Evolutionary conservation across 306 rosid genomes (phyloP).

Genomic region (Arachis hypogaea): DNA sequence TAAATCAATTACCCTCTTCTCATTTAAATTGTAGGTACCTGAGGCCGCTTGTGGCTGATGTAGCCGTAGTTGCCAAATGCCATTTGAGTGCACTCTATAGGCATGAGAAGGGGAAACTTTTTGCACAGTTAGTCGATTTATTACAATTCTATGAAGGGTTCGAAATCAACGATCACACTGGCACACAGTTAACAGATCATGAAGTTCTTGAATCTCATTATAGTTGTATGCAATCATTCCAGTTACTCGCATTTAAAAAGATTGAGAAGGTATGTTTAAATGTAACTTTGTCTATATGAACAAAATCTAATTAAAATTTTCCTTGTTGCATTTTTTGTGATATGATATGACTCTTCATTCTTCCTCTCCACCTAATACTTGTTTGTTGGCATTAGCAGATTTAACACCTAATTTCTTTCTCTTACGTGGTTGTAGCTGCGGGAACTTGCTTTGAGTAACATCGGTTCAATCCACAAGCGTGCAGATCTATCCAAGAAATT

Average conservation of each 20-base stretch:
- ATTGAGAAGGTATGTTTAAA: slow-evolving; percentile 66
- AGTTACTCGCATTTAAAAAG: slow-evolving; percentile 87
- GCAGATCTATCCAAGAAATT: slow-evolving; percentile 86
- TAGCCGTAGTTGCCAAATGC: slow-evolving; percentile 97
- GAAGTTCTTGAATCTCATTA: slow-evolving; percentile 94
- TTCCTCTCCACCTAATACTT: slow-evolving; percentile 17
- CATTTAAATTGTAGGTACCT: slow-evolving; percentile 60
- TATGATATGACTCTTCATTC: slow-evolving; percentile 25
- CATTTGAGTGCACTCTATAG: slow-evolving; percentile 92
- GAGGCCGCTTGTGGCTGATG: slow-evolving; percentile 96
- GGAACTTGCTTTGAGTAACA: slow-evolving; percentile 81
- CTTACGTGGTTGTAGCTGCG: slow-evolving; percentile 62
- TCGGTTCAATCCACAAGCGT: slow-evolving; percentile 89
- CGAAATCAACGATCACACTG: slow-evolving; percentile 94
- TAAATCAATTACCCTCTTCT: slow-evolving; percentile 2
- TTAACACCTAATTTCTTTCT: slow-evolving; percentile 25
- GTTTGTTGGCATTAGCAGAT: slow-evolving; percentile 16
- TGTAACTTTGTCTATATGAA: slow-evolving; percentile 20
- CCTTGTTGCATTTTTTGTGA: slow-evolving; percentile 1
- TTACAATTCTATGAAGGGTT: slow-evolving; percentile 93
- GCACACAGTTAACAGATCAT: slow-evolving; percentile 88
- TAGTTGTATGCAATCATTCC: slow-evolving; percentile 81
- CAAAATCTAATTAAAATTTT: neutral
- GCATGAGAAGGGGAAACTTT: slow-evolving; percentile 92
- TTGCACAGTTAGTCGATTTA: slow-evolving; percentile 92